Percentiles rank a stretch among this genome's conserved stretches.
These are phyloP conservation scores for Paecilomyces sp. DNA, from an alignment of 2,329 filamentous ascomycete species.

Conservation along the genomic window DNA sequence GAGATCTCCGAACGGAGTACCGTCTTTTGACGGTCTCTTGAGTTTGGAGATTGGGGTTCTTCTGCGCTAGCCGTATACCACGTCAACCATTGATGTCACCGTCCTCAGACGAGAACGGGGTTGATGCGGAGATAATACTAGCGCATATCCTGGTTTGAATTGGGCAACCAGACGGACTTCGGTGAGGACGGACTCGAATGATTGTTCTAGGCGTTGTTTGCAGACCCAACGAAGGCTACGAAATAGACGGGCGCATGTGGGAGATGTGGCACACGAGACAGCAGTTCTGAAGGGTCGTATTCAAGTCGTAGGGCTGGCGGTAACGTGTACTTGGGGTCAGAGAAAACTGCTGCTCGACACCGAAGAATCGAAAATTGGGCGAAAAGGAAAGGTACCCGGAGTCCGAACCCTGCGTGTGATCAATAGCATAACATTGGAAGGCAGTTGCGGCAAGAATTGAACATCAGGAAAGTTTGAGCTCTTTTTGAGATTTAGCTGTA, in stretches of 20 bases:
- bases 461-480: slow-evolving; percentile 2
- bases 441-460: neutral
- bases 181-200: neutral
- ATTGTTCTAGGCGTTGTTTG: neutral
- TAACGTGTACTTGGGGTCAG: neutral
- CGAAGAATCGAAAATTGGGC: neutral
- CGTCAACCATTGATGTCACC: slow-evolving; percentile 53
- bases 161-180: neutral
- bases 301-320: neutral
- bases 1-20: slow-evolving; percentile 19
- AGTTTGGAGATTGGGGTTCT: neutral
- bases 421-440: slow-evolving; percentile 7
- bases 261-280: neutral
- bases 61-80: slow-evolving; percentile 96
- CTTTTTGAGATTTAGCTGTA: slow-evolving; percentile 7
- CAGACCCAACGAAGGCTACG: neutral
- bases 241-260: neutral
- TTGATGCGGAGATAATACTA: slow-evolving; percentile 83
- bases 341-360: neutral
- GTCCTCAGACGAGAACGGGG: slow-evolving; percentile 34
- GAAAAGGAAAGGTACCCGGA: neutral
- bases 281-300: neutral
- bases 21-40: slow-evolving; percentile 1
- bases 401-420: slow-evolving; percentile 10
- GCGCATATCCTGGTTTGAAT: slow-evolving; percentile 42